Base-by-base conservation (phyloP, 2,329 filamentous ascomycete species). In the Diaporthe nobilis region DNA sequence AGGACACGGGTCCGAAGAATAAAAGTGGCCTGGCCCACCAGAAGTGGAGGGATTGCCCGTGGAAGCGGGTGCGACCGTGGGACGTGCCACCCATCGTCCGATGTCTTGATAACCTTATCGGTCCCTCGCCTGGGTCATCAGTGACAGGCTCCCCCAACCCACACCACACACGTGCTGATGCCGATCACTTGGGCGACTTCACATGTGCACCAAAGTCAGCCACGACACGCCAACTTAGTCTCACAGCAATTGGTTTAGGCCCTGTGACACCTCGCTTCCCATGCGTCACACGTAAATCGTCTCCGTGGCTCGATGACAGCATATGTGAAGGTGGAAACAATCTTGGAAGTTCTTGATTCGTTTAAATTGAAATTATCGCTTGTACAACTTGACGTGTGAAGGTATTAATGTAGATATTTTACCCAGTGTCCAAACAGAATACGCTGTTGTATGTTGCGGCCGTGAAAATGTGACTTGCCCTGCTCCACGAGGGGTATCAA, bases 151-250 rank as follows among this genome's bases (percentile, higher is more conserved):
- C 49, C 20, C 65, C 49, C 49, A 70, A 42, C 65, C 65, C 65
- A 70, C n/a, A 8, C 65, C 65, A 53, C 65, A 55, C 65, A 55
- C 65, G 65, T 70, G 65, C 65, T 53, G 49, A 22, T n/a, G 49
- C 65, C 47, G 65, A 70, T 55, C 65, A 55, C n/a, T 28, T 42
- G 49, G 42, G 49, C 65, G 47, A 25, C 65, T 42, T 68, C 47
- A 68, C 22, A 9, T 47, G 63, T 44, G 60, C 60, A 22, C 39
- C 15, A 12, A 22, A 22, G 34, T 22, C 34, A 65, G 34, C 34
- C 31, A 4, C 47, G 3, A 47, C 3, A 22, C 28, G 15, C 17
- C 25, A 25, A 17, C 4, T 15, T 2, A 3, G 49, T 28, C n/a
- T 42, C 49, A 55, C 47, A 39, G 34, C 47, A 39, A 10, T 42